Evolutionary conservation across 345 rosid genomes (phyloP).

Genomic region (Arabis alpina): DNA sequence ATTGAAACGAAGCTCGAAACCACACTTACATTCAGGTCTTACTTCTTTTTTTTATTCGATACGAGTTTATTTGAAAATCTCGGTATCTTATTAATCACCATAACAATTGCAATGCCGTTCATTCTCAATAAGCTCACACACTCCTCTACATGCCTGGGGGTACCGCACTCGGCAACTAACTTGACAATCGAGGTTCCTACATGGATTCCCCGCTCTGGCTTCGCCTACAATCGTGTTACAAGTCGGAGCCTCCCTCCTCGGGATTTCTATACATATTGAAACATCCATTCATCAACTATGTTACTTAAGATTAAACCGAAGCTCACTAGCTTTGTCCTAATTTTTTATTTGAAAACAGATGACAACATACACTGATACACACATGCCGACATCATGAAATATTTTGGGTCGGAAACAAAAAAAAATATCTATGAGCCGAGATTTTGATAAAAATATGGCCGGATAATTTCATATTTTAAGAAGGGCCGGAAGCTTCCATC

Average conservation of each 20-base stretch:
- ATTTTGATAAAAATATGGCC: too few species aligned
- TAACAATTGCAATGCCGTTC: background rate
- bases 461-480: too few species aligned
- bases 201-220: background rate
- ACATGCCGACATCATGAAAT: too few species aligned
- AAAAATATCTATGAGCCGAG: too few species aligned
- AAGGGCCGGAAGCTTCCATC: too few species aligned
- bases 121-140: background rate
- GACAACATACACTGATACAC: too few species aligned
- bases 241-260: constrained; percentile 1
- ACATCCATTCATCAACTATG: background rate
- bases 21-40: background rate
- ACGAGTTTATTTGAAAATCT: background rate
- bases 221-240: background rate
- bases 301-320: background rate
- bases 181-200: background rate
- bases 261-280: background rate
- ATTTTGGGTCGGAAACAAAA: too few species aligned
- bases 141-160: too few species aligned
- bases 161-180: background rate
- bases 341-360: too few species aligned
- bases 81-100: background rate
- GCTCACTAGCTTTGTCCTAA: too few species aligned
- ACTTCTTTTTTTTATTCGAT: background rate
- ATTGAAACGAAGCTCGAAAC: background rate